phyloP scores from a whole-genome alignment of 768 basidiomycete species.

The Plicaturopsis crispa region DNA sequence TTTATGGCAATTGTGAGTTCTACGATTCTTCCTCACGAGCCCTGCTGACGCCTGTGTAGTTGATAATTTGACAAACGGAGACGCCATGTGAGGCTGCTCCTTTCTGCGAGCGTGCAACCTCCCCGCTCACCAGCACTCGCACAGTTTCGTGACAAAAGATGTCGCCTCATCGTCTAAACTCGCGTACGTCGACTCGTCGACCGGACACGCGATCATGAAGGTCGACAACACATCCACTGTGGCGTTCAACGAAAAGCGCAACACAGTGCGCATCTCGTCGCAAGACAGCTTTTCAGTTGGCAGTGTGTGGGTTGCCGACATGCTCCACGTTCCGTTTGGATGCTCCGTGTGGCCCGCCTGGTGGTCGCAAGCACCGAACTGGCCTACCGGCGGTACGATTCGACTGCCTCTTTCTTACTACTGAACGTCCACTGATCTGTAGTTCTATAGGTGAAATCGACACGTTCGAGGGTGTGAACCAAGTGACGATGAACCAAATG shows the following conservation, averaged over 20 bases:
- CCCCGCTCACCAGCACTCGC: slow-evolving; percentile 2
- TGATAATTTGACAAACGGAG: slow-evolving; percentile 67
- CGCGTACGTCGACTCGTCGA: slow-evolving; percentile 51
- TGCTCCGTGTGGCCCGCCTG: slow-evolving; percentile 63
- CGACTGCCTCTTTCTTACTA: background rate
- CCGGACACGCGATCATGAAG: slow-evolving; percentile 68
- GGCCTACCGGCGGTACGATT: slow-evolving; percentile 52
- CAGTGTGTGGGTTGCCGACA: slow-evolving; percentile 58
- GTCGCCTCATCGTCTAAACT: slow-evolving; percentile 41
- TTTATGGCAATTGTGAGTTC: slow-evolving; percentile 46
- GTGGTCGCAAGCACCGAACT: slow-evolving; percentile 48
- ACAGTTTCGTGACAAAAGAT: slow-evolving; percentile 39
- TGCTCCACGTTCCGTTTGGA: slow-evolving; percentile 58
- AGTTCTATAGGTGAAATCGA: slow-evolving; percentile 50
- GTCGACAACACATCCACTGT: slow-evolving; percentile 65
- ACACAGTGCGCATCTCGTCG: slow-evolving; percentile 57
- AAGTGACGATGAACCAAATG: slow-evolving; percentile 56
- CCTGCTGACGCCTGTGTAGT: slow-evolving; percentile 23
- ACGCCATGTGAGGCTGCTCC: slow-evolving; percentile 35
- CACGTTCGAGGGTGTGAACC: slow-evolving; percentile 78
- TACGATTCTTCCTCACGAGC: background rate
- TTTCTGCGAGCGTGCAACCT: background rate
- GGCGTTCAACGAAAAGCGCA: slow-evolving; percentile 47
- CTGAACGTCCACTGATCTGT: slow-evolving; percentile 1
- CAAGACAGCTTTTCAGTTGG: slow-evolving; percentile 51